A percentile compares a stretch with the other conserved stretches of the same genome.
These are phyloP conservation scores for Colletotrichum gigasporum DNA, from an alignment of 2,329 filamentous ascomycete genomes.

Conservation along the genomic window DNA sequence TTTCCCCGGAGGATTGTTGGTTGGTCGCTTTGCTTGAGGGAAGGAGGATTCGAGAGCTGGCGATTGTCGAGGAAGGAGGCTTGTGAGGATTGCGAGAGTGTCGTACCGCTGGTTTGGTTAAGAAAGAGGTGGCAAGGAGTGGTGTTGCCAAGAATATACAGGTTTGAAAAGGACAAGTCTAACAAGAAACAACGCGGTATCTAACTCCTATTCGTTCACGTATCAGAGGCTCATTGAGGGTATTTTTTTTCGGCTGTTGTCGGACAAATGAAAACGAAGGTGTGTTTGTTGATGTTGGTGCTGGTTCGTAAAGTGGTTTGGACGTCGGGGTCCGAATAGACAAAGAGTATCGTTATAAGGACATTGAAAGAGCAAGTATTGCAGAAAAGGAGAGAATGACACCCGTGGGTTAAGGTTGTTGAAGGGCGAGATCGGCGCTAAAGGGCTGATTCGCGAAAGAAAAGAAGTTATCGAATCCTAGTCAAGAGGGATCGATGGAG, in stretches of 20 bases:
- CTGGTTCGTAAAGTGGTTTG: constrained; percentile 30
- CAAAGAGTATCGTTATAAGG: constrained; percentile 52
- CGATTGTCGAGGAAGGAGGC: neutral
- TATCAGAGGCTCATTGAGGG: constrained; percentile 53
- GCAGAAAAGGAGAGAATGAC: constrained; percentile 25
- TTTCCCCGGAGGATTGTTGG: neutral
- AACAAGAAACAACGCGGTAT: constrained; percentile 34
- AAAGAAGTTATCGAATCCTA: constrained; percentile 38
- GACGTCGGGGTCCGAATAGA: constrained; percentile 35
- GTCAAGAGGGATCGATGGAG: constrained; percentile 30
- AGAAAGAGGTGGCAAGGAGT: neutral
- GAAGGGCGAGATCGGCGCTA: constrained; percentile 14
- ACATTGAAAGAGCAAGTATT: constrained; percentile 47
- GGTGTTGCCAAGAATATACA: constrained; percentile 30
- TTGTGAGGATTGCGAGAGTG: neutral
- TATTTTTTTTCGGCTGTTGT: constrained; percentile 30
- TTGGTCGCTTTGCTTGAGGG: neutral
- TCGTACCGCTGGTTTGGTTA: neutral
- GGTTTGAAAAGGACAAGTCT: constrained; percentile 18
- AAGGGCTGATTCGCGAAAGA: constrained; percentile 29
- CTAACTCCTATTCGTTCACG: constrained; percentile 38
- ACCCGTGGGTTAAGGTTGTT: constrained; percentile 15
- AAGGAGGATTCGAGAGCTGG: neutral
- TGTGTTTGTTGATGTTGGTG: constrained; percentile 22
- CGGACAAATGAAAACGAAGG: constrained; percentile 32